phyloP scores from a whole-genome alignment of 371 early-diverging fungal genomes.

The Mucor saturninus region DNA sequence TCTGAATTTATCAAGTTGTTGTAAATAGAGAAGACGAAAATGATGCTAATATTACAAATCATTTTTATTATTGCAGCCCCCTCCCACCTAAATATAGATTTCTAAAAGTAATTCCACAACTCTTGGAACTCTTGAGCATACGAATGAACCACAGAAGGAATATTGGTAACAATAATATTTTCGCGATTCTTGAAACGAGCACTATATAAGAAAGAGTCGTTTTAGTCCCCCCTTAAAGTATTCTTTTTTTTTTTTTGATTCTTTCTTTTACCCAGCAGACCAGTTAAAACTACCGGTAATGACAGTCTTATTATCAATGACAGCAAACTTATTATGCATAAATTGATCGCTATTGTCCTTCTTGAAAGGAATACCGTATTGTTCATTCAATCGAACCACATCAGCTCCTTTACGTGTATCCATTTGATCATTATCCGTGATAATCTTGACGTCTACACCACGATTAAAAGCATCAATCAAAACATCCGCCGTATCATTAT shows the following conservation, averaged over 20 bases:
- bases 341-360: slow-evolving; percentile 51
- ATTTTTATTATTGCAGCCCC: too few species aligned
- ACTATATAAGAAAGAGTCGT: slow-evolving; percentile 11
- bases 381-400: slow-evolving; percentile 46
- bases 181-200: slow-evolving; percentile 67
- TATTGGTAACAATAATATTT: slow-evolving; percentile 64
- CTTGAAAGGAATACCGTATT: slow-evolving; percentile 53
- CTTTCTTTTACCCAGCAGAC: slow-evolving; percentile 46
- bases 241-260: neutral
- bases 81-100: too few species aligned
- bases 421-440: slow-evolving; percentile 70
- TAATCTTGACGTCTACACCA: slow-evolving; percentile 61
- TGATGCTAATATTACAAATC: too few species aligned
- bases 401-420: slow-evolving; percentile 53
- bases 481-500: slow-evolving; percentile 58
- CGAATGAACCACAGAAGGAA: slow-evolving; percentile 48
- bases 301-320: slow-evolving; percentile 56
- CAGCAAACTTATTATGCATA: slow-evolving; percentile 75
- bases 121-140: slow-evolving; percentile 61
- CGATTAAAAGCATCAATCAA: slow-evolving; percentile 54
- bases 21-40: too few species aligned
- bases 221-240: too few species aligned
- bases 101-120: slow-evolving; percentile 58
- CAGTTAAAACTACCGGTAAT: slow-evolving; percentile 59
- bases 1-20: too few species aligned